Evolutionary conservation across 1,284 basidiomycete genomes (phyloP).

Genomic region (Leccinum pachyderme): DNA sequence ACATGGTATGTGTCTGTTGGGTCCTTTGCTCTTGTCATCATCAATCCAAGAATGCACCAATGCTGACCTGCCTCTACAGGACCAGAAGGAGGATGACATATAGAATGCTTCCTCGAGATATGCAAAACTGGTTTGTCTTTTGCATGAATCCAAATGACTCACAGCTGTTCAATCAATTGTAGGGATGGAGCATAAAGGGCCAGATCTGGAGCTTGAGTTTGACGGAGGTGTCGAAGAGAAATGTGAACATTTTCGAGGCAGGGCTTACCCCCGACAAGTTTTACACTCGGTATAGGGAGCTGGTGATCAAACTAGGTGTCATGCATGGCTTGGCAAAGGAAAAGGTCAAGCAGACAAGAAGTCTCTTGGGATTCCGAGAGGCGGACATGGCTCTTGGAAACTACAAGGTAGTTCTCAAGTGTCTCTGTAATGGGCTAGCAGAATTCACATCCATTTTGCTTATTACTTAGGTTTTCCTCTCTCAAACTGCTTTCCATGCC

Average conservation of each 20-base stretch:
- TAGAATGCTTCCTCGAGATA: conserved; percentile 49
- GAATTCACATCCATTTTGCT: conserved; percentile 6
- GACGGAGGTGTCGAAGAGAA: conserved; percentile 73
- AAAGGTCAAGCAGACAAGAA: conserved; percentile 58
- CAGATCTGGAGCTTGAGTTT: conserved; percentile 86
- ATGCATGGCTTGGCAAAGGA: conserved; percentile 55
- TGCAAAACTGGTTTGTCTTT: conserved; percentile 90
- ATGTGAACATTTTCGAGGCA: conserved; percentile 15
- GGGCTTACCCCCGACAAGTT: background rate
- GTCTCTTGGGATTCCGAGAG: conserved; percentile 65
- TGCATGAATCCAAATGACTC: conserved; percentile 95
- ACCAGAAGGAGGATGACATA: conserved; percentile 52
- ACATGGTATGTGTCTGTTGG: too few species aligned
- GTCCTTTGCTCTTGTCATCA: too few species aligned
- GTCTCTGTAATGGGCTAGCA: background rate
- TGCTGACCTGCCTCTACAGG: too few species aligned
- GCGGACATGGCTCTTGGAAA: conserved; percentile 78
- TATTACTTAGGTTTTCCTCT: conserved; percentile 77
- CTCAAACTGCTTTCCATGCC: conserved; percentile 83
- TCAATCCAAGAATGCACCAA: too few species aligned
- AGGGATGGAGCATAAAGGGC: conserved; percentile 88
- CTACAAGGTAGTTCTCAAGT: conserved; percentile 58
- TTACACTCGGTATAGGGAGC: conserved; percentile 51
- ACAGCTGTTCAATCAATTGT: conserved; percentile 92
- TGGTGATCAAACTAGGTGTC: conserved; percentile 45